Percentiles rank a stretch among this genome's conserved stretches.
These are phyloP conservation scores for Paulownia fortunei DNA, from an alignment of 257 asterid species.

Conservation along the genomic window DNA sequence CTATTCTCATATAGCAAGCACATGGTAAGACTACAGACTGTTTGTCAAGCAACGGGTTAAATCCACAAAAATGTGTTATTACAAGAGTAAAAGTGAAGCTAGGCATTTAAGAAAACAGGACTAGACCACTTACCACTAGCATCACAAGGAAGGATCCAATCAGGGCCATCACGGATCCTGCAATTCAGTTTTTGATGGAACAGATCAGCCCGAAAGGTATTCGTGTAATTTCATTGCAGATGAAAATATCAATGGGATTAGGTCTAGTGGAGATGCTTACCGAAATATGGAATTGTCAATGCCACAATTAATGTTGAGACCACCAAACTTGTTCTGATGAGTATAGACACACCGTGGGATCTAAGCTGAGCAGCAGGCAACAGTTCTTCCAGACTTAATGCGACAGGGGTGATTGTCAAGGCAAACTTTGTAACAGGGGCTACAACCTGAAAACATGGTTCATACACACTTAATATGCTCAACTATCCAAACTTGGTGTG, in stretches of 20 bases:
- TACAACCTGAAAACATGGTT: constrained; percentile 45
- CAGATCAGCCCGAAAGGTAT: not conserved
- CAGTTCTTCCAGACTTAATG: constrained; percentile 78
- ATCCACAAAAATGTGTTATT: not conserved
- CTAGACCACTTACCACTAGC: constrained; percentile 68
- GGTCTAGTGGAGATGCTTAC: constrained; percentile 42
- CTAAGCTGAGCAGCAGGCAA: constrained; percentile 53
- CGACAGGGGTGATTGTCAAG: constrained; percentile 79
- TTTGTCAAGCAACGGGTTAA: constrained; percentile 2
- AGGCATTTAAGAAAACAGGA: not conserved
- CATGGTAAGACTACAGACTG: constrained; percentile 90
- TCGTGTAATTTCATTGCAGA: not conserved
- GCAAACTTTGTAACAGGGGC: constrained; percentile 86
- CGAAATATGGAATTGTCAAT: constrained; percentile 79
- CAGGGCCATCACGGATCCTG: constrained; percentile 90
- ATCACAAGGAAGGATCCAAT: constrained; percentile 87
- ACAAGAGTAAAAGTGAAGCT: not conserved
- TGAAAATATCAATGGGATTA: not conserved
- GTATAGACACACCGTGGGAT: constrained; percentile 54
- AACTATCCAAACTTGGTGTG: not conserved
- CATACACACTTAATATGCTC: not conserved
- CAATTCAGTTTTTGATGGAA: constrained; percentile 11
- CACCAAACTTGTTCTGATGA: constrained; percentile 68
- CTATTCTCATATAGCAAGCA: constrained; percentile 74
- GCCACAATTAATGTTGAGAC: constrained; percentile 72